Base-by-base conservation (phyloP, 2,329 filamentous ascomycete genomes). In the Colletotrichum neosansevieriae region DNA sequence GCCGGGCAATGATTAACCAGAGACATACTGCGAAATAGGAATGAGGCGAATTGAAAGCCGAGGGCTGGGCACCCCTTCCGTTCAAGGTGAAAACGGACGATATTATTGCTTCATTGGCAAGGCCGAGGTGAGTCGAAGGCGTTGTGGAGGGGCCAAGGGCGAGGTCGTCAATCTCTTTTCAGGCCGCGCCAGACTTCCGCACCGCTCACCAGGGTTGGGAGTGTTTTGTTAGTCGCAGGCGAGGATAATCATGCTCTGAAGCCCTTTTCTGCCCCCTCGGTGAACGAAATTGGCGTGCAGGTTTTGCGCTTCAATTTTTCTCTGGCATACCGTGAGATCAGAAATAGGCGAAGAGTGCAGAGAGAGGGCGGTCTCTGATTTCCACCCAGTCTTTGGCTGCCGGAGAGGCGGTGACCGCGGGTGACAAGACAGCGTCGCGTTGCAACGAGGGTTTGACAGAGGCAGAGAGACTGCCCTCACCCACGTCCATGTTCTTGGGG, bases 101-200 rank as follows among this genome's bases (percentile, higher is more conserved):
- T 45, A 47, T 65, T 59, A 50, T 59, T 65, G 54, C 61, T 65
- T 65, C 61, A 56, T 65, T 59, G 42, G 61, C 61, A 68, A 49
- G 32, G 12, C 53, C 50, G 61, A 47, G 49, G 42, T 47, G 65
- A 58, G 36, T 53, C 24, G 12, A 61, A 54, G 49, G 32, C 34
- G n/a, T 44, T 15, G 38, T 53, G 58, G 36, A 54, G 36, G 47
- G 38, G 36, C 49, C 49, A 5, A 34, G 45, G 34, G 34, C 36
- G 36, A 29, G 24, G 59, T 29, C 59, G n/a, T 62, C 59, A 44
- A 56, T 24, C 49, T 54, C 34, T 42, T 32, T 44, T 17, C 58
- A 40, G 19, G 58, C 45, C 15, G 45, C 42, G 29, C 17, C 32
- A 63, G 19, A 15, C 40, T 19, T 17, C 2, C 24, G 9, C 42